Evolutionary conservation across 305 asterid species (phyloP), one percentile per base, ranked within the genome.

Genomic region (Fraxinus sp.): DNA sequence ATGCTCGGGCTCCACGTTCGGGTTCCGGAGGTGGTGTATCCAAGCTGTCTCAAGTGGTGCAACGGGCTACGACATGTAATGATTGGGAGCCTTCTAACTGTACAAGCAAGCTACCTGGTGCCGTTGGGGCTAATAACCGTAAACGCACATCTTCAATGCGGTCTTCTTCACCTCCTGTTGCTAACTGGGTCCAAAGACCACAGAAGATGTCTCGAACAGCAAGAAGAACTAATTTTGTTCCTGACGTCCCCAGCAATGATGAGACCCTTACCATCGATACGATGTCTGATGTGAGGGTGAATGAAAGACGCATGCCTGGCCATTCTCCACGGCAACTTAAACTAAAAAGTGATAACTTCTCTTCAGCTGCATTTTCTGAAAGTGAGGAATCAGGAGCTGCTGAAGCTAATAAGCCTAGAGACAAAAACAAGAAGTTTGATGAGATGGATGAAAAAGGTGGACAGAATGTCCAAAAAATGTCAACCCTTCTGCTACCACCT

Each of bases 81-180:
- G 98, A 95, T 81, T 93, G 99, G 99, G 98, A 94, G 52, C 83
- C 90, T 73, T 88, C 98, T 88, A 93, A 91, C 70, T 93, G 97
- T 86, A 84, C 92, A 80, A 93, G 89, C 90, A 93, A 91, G 85
- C 74, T 86, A 76, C 87, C 96, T 86, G 87, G 91, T 84, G 86
- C 86, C 84, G 80, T 79, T 80, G 95, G 90, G 81, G 86, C 86
- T 72, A 92, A 85, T 83, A 91, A 91, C 83, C 96, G 96, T 14
- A 94, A 93, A 85, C 94, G 96, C 81, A 89, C 94, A 36, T 87
- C 97, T 77, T 90, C 97, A 36, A 81, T 90, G 78, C 91, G 94
- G 81, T 90, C 99, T 82, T 87, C 97, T 78, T 95, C 99, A 30
- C 94, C 94, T 83, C 99, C 99, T 70, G 97, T 93, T 78, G 92